Evolutionary conservation across 176 grass and related monocot genomes (phyloP).

Genomic region (Microstegium vimineum): DNA sequence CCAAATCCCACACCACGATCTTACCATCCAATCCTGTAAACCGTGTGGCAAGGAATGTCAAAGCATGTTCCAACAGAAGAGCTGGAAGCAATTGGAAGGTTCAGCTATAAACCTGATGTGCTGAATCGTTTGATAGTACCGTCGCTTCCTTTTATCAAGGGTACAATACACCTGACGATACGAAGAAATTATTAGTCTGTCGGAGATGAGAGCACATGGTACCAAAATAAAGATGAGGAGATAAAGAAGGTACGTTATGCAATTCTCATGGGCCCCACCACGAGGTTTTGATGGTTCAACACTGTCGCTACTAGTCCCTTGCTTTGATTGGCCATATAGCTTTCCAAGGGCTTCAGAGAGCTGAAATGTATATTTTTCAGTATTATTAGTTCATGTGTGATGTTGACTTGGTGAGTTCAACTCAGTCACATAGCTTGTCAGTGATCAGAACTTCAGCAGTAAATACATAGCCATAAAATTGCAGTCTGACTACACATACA

Average conservation of each 20-base stretch:
- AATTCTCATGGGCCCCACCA: constrained; percentile 89
- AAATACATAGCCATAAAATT: background rate
- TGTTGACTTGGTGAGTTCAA: background rate
- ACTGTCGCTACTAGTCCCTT: constrained; percentile 55
- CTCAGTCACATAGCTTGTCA: background rate
- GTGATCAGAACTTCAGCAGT: background rate
- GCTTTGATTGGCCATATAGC: constrained; percentile 88
- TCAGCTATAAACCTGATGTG: constrained; percentile 72
- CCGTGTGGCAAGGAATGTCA: constrained; percentile 10
- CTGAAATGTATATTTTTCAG: constrained; percentile 35
- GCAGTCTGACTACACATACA: background rate
- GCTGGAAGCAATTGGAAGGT: background rate
- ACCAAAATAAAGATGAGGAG: background rate
- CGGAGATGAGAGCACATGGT: background rate
- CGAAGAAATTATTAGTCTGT: background rate
- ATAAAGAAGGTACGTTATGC: constrained; percentile 68
- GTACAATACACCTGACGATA: constrained; percentile 69
- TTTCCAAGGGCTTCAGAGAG: constrained; percentile 98
- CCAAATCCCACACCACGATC: constrained; percentile 87
- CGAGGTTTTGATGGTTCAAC: constrained; percentile 78
- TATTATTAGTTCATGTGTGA: background rate
- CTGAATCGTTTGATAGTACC: constrained; percentile 61
- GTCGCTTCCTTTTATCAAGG: constrained; percentile 47
- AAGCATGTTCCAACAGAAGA: background rate
- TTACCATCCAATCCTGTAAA: constrained; percentile 90